These are phyloP conservation scores for Dentipellis sp. DNA, from an alignment of 768 basidiomycete species.

Conservation along the genomic window DNA sequence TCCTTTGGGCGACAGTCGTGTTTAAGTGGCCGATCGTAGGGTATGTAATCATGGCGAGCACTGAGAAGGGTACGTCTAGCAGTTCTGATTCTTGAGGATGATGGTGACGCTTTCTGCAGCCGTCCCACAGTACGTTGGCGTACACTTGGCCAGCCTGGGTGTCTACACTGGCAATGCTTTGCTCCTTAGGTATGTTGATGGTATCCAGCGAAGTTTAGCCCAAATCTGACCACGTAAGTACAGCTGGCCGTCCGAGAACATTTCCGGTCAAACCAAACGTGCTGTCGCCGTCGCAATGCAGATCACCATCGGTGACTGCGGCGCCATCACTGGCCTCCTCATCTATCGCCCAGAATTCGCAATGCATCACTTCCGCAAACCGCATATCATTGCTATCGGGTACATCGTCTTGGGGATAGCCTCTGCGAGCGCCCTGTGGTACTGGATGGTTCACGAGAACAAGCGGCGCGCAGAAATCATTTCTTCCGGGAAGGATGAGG, in stretches of 20 bases:
- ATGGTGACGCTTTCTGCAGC: constrained; percentile 20
- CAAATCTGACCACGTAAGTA: not conserved
- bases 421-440: constrained; percentile 35
- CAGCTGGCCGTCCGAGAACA: constrained; percentile 53
- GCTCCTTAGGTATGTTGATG: constrained; percentile 33
- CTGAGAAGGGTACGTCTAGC: constrained; percentile 27
- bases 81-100: not conserved
- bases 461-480: constrained; percentile 27
- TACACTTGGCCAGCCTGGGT: constrained; percentile 46
- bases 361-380: constrained; percentile 38
- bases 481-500: constrained; percentile 6
- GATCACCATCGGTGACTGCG: constrained; percentile 53
- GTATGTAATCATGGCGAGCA: constrained; percentile 46
- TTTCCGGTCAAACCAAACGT: constrained; percentile 60
- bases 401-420: constrained; percentile 41
- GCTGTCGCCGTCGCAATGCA: constrained; percentile 56
- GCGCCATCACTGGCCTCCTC: constrained; percentile 49
- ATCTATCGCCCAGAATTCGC: constrained; percentile 44
- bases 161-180: constrained; percentile 51
- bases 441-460: constrained; percentile 43
- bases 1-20: not conserved
- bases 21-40: constrained; percentile 22
- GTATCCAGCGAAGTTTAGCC: not conserved
- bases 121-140: constrained; percentile 47
- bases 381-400: constrained; percentile 52